Evolutionary conservation across 1,139 yeast species (phyloP).

Genomic region (Geotrichum reessii): DNA sequence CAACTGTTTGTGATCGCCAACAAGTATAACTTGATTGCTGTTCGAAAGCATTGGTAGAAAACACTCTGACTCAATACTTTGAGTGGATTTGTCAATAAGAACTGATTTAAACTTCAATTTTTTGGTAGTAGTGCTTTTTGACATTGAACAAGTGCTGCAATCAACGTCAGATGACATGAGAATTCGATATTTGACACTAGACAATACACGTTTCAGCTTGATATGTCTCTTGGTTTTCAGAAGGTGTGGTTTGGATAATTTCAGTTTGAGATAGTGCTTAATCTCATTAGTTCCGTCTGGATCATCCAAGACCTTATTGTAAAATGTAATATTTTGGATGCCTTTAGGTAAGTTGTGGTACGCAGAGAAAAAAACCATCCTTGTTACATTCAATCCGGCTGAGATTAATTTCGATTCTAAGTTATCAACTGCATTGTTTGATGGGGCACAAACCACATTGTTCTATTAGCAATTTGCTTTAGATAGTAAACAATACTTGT

Average conservation of each 20-base stretch:
- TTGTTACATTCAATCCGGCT: slow-evolving; percentile 69
- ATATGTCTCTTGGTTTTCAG: slow-evolving; percentile 54
- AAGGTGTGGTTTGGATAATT: slow-evolving; percentile 6
- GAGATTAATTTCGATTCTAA: slow-evolving; percentile 62
- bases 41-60: slow-evolving; percentile 91
- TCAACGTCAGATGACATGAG: slow-evolving; percentile 55
- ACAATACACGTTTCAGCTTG: slow-evolving; percentile 51
- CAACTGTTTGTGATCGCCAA: slow-evolving; percentile 96
- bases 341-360: slow-evolving; percentile 50
- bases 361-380: slow-evolving; percentile 39
- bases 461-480: slow-evolving; percentile 49
- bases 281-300: slow-evolving; percentile 23
- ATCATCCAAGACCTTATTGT: no score
- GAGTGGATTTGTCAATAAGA: slow-evolving; percentile 95
- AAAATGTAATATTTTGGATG: slow-evolving; percentile 43
- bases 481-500: slow-evolving; percentile 80
- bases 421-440: slow-evolving; percentile 91
- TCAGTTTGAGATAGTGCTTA: slow-evolving; percentile 16
- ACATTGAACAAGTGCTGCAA: slow-evolving; percentile 88
- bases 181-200: no score
- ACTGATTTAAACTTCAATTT: slow-evolving; percentile 86
- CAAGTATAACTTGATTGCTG: slow-evolving; percentile 85
- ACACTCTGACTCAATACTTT: slow-evolving; percentile 88
- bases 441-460: slow-evolving; percentile 90
- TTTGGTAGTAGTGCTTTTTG: slow-evolving; percentile 81